Percentiles rank a stretch among this genome's conserved stretches.
Conservation (phyloP, 2,329 filamentous ascomycete species). For the Claviceps capensis region DNA sequence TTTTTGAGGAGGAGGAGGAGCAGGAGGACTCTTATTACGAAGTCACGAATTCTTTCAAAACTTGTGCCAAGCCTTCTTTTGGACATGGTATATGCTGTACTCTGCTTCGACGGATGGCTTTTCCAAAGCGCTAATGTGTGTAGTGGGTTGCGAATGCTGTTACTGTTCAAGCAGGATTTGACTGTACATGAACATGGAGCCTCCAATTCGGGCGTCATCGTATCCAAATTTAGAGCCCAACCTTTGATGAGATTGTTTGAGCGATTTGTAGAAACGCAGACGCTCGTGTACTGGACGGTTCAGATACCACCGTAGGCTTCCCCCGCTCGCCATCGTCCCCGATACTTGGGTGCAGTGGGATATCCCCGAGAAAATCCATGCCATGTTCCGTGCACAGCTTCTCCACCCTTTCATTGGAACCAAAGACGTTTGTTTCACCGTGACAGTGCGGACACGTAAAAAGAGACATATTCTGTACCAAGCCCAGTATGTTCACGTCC, state of each 20-base stretch:
- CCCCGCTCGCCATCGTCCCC: conserved; percentile 79
- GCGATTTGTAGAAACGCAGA: conserved; percentile 61
- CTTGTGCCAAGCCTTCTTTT: not conserved
- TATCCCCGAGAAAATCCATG: conserved; percentile 73
- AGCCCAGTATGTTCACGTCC: conserved; percentile 64
- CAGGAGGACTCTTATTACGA: not conserved
- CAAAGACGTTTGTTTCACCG: conserved; percentile 63
- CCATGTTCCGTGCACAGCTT: conserved; percentile 57
- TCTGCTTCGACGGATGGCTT: not conserved
- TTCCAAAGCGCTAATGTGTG: conserved; percentile 3
- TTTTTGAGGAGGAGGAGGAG: not conserved
- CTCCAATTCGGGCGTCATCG: not conserved
- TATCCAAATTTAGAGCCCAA: conserved; percentile 18
- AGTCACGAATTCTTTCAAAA: not conserved
- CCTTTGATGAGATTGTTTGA: conserved; percentile 33
- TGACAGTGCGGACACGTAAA: conserved; percentile 71
- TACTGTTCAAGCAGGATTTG: not conserved
- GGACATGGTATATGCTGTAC: conserved; percentile 4
- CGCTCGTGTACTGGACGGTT: conserved; percentile 63
- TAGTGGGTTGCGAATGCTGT: not conserved
- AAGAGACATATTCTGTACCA: conserved; percentile 85
- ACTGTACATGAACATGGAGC: not conserved
- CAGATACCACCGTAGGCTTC: conserved; percentile 78
- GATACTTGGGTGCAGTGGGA: conserved; percentile 76
- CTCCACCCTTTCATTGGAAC: conserved; percentile 48